These are phyloP conservation scores for Phaeosphaeriaceae sp. DNA, from an alignment of 2,329 filamentous ascomycete species.

Conservation along the genomic window DNA sequence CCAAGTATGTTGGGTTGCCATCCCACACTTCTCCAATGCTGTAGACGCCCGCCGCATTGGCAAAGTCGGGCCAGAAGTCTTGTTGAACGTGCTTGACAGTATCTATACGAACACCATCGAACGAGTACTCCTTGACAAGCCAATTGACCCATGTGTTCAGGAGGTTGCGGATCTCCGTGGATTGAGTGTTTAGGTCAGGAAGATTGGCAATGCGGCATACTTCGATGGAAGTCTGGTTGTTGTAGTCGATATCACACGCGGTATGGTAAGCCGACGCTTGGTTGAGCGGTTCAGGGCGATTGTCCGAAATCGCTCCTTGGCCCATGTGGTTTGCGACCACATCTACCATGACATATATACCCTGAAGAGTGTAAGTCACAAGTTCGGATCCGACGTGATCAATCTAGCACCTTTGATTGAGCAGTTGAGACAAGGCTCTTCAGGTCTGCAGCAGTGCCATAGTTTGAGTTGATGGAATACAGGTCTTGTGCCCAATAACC, in stretches of 20 bases:
- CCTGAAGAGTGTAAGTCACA: constrained; percentile 24
- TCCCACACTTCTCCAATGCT: constrained; percentile 68
- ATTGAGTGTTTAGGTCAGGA: constrained; percentile 39
- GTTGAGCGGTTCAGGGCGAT: constrained; percentile 38
- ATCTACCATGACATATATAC: constrained; percentile 60
- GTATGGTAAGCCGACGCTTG: constrained; percentile 35
- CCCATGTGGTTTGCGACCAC: constrained; percentile 60
- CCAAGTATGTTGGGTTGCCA: constrained; percentile 60
- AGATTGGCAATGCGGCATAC: constrained; percentile 40
- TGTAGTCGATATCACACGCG: constrained; percentile 41
- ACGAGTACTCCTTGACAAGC: constrained; percentile 39
- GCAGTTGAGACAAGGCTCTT: constrained; percentile 55
- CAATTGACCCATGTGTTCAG: constrained; percentile 40
- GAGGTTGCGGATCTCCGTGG: constrained; percentile 30
- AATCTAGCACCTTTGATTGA: constrained; percentile 53
- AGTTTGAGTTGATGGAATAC: constrained; percentile 58
- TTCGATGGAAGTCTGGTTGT: constrained; percentile 40
- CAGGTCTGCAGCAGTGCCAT: constrained; percentile 58
- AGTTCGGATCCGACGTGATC: not conserved
- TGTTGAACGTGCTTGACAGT: constrained; percentile 69
- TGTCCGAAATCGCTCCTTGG: constrained; percentile 31
- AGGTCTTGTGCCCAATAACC: constrained; percentile 61
- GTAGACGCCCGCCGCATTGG: constrained; percentile 64
- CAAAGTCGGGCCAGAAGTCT: constrained; percentile 65
- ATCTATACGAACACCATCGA: constrained; percentile 67